These are phyloP conservation scores for Malus fusca DNA, from an alignment of 306 rosid genomes.

Conservation along the genomic window DNA sequence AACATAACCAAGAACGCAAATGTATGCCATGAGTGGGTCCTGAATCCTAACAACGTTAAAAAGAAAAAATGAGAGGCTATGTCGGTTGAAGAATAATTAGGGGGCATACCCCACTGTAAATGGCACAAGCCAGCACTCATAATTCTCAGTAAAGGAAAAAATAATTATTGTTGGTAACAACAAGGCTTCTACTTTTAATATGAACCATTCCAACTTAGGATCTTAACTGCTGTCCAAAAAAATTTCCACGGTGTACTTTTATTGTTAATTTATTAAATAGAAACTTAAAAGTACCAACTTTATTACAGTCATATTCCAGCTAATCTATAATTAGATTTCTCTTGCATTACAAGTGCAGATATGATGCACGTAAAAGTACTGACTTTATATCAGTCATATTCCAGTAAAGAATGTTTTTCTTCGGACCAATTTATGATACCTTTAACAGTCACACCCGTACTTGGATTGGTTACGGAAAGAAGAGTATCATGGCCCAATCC, in stretches of 20 bases:
- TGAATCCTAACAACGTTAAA: background rate
- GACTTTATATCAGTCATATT: background rate
- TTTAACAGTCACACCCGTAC: background rate
- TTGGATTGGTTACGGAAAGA: background rate
- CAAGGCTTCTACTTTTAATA: background rate
- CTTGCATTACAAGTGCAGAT: background rate
- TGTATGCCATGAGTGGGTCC: background rate
- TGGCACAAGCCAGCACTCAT: background rate
- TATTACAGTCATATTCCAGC: background rate
- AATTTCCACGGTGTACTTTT: background rate
- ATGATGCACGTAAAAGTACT: background rate
- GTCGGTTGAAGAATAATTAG: too few species aligned
- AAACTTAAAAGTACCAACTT: background rate
- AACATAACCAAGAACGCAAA: background rate
- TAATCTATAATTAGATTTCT: background rate
- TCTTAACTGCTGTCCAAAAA: background rate
- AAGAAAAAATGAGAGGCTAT: background rate
- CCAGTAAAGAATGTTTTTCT: background rate
- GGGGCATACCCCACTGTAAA: background rate
- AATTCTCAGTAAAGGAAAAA: background rate
- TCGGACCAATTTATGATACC: background rate
- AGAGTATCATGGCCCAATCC: background rate
- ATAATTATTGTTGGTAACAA: background rate
- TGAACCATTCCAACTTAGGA: background rate
- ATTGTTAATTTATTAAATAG: too few species aligned